These are phyloP conservation scores for Dalbergia cultrata DNA, from an alignment of 306 rosid genomes.

Conservation along the genomic window DNA sequence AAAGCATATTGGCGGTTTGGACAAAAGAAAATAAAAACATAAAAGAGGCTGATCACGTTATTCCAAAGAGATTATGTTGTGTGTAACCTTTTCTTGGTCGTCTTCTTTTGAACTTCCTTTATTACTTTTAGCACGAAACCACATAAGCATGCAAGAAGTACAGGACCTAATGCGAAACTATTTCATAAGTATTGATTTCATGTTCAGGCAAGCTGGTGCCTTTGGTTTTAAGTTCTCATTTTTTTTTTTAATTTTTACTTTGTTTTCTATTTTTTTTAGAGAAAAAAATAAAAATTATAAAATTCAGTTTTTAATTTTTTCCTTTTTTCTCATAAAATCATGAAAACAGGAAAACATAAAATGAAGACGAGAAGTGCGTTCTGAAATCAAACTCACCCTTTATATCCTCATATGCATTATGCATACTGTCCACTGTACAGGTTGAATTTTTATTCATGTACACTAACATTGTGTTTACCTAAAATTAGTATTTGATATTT, in stretches of 20 bases:
- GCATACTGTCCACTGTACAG: not conserved
- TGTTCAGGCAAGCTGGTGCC: not conserved
- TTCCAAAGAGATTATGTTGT: constrained; percentile 22
- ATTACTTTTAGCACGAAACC: constrained; percentile 3
- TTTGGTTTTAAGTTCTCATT: no score
- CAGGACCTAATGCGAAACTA: not conserved
- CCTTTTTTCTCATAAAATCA: no score
- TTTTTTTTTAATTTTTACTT: no score
- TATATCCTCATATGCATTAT: not conserved
- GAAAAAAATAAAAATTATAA: no score
- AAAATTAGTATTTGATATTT: not conserved
- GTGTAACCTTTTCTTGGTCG: constrained; percentile 40
- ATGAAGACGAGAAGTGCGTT: no score
- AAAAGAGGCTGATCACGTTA: constrained; percentile 44
- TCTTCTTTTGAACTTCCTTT: constrained; percentile 50
- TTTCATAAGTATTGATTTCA: not conserved
- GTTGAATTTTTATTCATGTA: not conserved
- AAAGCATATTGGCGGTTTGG: not conserved
- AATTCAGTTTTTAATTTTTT: no score
- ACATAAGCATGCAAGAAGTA: constrained; percentile 29
- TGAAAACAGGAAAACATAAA: no score
- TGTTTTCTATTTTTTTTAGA: no score
- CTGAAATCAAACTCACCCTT: no score
- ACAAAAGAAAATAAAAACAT: not conserved
- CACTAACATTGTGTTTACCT: not conserved